Evolutionary conservation across 108 stramenopile genomes (phyloP).

Genomic region (Skeletonema marinoi): DNA sequence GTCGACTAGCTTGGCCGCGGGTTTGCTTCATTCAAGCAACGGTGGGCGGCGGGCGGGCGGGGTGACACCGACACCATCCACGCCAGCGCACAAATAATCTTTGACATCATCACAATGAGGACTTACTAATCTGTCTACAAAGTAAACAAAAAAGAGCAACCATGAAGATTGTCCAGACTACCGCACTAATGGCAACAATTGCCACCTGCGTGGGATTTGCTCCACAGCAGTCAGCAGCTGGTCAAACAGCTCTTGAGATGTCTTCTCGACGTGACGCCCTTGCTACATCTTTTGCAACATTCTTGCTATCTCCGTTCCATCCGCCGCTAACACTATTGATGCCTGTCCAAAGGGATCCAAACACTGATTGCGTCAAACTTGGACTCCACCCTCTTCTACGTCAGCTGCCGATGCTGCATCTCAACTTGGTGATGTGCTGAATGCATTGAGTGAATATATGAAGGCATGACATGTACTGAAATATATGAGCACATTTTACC

Average conservation of each 20-base stretch:
- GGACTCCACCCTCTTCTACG: constrained; percentile 68
- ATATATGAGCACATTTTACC: too few species aligned
- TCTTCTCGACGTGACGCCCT: background rate
- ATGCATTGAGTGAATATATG: too few species aligned
- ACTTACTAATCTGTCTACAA: too few species aligned
- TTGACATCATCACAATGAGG: too few species aligned
- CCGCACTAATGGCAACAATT: background rate
- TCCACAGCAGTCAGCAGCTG: background rate
- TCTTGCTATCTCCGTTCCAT: background rate
- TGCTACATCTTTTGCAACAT: background rate
- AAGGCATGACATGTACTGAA: too few species aligned
- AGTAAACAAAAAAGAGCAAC: background rate
- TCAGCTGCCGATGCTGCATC: constrained; percentile 51
- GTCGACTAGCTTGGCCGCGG: too few species aligned
- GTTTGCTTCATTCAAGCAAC: too few species aligned
- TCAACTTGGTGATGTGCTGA: constrained; percentile 51
- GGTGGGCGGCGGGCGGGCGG: too few species aligned
- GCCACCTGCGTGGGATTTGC: background rate
- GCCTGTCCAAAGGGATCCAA: constrained; percentile 65
- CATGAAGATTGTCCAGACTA: background rate
- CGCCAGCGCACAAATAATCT: too few species aligned
- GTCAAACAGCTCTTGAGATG: background rate
- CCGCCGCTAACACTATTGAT: constrained; percentile 61
- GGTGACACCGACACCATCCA: too few species aligned
- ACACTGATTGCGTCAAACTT: constrained; percentile 78